Percentiles rank a stretch among this genome's conserved stretches.
These are phyloP conservation scores for Acacia crassicarpa DNA, from an alignment of 306 rosid genomes.

Conservation along the genomic window DNA sequence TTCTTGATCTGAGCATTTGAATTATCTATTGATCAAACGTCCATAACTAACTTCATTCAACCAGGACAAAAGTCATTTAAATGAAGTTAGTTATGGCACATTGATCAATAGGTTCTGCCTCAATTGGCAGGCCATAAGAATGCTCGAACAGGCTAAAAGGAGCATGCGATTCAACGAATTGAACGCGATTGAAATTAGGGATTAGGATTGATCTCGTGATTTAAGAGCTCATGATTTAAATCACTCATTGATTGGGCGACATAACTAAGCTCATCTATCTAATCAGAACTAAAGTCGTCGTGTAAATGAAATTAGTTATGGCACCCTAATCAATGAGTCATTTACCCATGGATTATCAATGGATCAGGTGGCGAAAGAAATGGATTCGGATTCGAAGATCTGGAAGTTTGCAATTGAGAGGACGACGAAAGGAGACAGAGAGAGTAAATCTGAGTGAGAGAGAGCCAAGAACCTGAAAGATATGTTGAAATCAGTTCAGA, in stretches of 20 bases:
- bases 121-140: neutral
- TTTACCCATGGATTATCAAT: neutral
- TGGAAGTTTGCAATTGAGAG: neutral
- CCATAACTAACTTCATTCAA: neutral
- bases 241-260: neutral
- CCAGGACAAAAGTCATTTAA: neutral
- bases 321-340: neutral
- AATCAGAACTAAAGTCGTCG: neutral
- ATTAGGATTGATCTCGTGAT: neutral
- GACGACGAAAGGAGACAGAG: neutral
- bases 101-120: neutral
- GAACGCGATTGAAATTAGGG: neutral
- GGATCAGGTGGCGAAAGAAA: neutral
- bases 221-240: neutral
- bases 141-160: neutral
- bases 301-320: neutral
- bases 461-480: neutral
- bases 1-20: neutral
- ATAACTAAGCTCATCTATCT: neutral
- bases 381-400: neutral
- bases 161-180: neutral
- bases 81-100: neutral
- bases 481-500: neutral
- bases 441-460: neutral
- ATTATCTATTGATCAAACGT: neutral